Percentiles rank a stretch among this genome's conserved stretches.
Evolutionary conservation across 2,329 filamentous ascomycete genomes (phyloP).

Genomic region (Diaporthe helianthi): DNA sequence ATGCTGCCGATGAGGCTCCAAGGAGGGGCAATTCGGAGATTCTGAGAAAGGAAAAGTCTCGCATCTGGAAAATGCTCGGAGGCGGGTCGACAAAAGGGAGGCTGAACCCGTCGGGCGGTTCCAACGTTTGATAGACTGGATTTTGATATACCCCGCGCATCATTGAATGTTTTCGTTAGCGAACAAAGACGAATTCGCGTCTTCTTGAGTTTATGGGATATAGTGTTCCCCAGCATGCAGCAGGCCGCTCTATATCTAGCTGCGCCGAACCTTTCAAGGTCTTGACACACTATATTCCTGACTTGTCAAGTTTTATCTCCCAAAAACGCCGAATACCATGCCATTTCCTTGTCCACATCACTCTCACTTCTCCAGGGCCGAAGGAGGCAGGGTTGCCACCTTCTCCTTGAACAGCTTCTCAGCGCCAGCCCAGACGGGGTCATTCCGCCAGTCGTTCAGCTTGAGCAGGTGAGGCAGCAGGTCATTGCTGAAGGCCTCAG

Average conservation of each 20-base stretch:
- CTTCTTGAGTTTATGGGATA: neutral
- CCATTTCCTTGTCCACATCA: neutral
- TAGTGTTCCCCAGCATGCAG: neutral
- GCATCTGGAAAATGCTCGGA: slow-evolving; percentile 16
- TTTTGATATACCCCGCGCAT: neutral
- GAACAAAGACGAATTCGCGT: neutral
- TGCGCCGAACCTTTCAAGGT: neutral
- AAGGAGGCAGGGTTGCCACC: slow-evolving; percentile 58
- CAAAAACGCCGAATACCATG: slow-evolving; percentile 33
- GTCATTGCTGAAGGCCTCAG: slow-evolving; percentile 80
- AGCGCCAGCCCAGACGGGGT: slow-evolving; percentile 83
- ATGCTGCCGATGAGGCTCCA: neutral
- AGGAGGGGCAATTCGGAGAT: neutral
- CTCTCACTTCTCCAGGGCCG: slow-evolving; percentile 33
- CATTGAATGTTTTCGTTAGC: neutral
- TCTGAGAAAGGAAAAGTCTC: slow-evolving; percentile 7
- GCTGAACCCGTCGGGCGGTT: neutral
- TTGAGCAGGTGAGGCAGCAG: slow-evolving; percentile 79
- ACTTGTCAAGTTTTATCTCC: slow-evolving; percentile 1
- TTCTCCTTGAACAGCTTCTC: slow-evolving; percentile 86
- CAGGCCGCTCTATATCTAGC: slow-evolving; percentile 23
- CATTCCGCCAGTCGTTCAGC: slow-evolving; percentile 76
- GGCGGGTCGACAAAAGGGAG: slow-evolving; percentile 3
- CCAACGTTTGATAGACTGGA: neutral
- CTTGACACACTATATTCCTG: neutral